Conservation (phyloP, 2,329 filamentous ascomycete genomes). For the Ceratocystis diversiconidia region DNA sequence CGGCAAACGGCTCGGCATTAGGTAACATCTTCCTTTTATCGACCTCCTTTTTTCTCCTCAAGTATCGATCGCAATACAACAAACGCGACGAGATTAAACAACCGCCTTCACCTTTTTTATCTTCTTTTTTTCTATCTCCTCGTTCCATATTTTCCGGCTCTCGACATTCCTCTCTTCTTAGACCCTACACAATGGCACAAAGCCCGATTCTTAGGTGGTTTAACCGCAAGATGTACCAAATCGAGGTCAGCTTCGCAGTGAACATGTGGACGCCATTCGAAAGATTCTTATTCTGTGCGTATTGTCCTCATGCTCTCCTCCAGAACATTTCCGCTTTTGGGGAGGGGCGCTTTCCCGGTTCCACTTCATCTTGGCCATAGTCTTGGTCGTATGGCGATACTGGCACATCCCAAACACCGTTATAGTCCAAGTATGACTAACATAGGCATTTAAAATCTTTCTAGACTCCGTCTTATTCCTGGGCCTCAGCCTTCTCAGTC, state of each 20-base stretch:
- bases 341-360: background rate
- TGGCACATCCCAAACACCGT: conserved; percentile 12
- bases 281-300: conserved; percentile 92
- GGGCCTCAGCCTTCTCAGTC: conserved; percentile 69
- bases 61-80: background rate
- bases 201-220: conserved; percentile 44
- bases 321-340: background rate
- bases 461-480: conserved; percentile 89
- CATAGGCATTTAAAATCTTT: background rate
- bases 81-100: background rate
- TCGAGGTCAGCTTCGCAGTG: conserved; percentile 89
- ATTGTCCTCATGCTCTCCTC: background rate
- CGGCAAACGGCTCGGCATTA: background rate
- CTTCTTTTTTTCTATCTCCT: background rate
- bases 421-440: background rate
- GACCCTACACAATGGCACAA: conserved; percentile 15
- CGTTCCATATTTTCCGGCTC: no score
- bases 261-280: conserved; percentile 97
- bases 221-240: conserved; percentile 90
- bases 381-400: background rate
- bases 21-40: background rate
- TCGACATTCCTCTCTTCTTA: background rate
- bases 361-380: background rate
- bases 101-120: background rate
- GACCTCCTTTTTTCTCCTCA: background rate